Evolutionary conservation across 345 rosid genomes (phyloP), one percentile per base, ranked within the genome.

Genomic region (Turritis glabra): DNA sequence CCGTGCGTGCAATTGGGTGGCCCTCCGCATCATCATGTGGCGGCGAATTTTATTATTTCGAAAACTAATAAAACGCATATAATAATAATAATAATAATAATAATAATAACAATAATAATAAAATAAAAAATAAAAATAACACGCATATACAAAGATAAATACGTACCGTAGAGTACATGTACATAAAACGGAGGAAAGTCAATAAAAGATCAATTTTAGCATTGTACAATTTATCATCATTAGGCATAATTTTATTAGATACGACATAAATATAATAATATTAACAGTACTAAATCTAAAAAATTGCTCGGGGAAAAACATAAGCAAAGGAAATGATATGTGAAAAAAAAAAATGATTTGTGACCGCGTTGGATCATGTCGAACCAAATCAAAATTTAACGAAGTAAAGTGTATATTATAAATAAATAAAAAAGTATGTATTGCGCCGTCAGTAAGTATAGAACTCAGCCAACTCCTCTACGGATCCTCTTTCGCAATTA

Each of bases 391-490:
- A 61, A 40, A 53, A 21, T 9, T 29, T 53, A 3, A 30, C 11
- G 8, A 30, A 15, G 43, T 11, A 64, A 12, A 38, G 5, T 6
- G 25, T 58, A 27, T 75, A 50, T 66, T 37, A 15, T 54, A 43
- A 17, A 40, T 25, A 58, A 41, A 2, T 8, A 1, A 29, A 64
- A 46, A 17, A 17, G 26, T 29, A 41, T 27, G 17, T 29, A 35
- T 62, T 1, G 18, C 15, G 29, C 17, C 26, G 23, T 81, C 70
- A 86, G 33, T 82, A 81, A 60, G 93, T 85, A 69, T 84, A 89
- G 84, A 96, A 83, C 18, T 86, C 92, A 69, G 86, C 63, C 80
- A 77, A 65, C 58, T 72, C 77, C 26, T 65, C 68, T 19, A 77
- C 63, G 51, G 73, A 71, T 48, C 26, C 63, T 27, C 41, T 52